phyloP scores from a whole-genome alignment of 192 early-diverging fungal genomes.

The Gryganskiella cystojenkinii region DNA sequence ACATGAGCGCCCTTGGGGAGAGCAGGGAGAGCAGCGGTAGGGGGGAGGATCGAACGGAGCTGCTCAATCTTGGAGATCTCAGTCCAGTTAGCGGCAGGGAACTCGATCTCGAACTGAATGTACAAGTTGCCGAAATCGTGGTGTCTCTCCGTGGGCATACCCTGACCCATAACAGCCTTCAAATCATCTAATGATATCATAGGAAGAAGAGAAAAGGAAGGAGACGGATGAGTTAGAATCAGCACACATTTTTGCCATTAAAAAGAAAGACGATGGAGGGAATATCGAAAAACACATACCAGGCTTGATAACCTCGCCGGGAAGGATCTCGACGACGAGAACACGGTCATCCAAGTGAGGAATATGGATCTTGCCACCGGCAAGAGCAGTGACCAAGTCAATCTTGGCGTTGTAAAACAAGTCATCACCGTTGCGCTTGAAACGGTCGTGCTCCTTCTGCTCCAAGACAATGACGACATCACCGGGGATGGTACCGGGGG shows the following conservation, averaged over 20 bases:
- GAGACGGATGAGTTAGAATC: background rate
- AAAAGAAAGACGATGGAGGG: no score
- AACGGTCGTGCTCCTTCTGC: constrained; percentile 93
- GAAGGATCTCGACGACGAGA: constrained; percentile 88
- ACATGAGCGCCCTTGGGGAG: constrained; percentile 64
- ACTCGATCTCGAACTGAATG: constrained; percentile 92
- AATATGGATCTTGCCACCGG: constrained; percentile 94
- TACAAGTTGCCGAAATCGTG: constrained; percentile 93
- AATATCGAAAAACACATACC: constrained; percentile 55
- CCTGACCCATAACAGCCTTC: constrained; percentile 91
- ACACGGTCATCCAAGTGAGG: constrained; percentile 93
- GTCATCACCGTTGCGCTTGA: constrained; percentile 94
- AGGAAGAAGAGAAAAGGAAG: background rate
- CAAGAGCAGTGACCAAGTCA: constrained; percentile 93
- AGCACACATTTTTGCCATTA: no score
- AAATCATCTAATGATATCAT: constrained; percentile 60
- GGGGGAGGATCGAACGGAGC: constrained; percentile 87
- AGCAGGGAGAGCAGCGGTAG: constrained; percentile 66
- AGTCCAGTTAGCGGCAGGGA: constrained; percentile 90
- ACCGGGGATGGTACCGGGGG: constrained; percentile 93
- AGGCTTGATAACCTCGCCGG: constrained; percentile 96
- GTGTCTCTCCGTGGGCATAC: constrained; percentile 95
- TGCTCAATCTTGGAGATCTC: constrained; percentile 72
- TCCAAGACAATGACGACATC: constrained; percentile 98
- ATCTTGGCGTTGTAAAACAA: constrained; percentile 93